A percentile compares a stretch with the other conserved stretches of the same genome.
Conservation (phyloP, 1,284 basidiomycete species). For the Ceratobasidium sp. region DNA sequence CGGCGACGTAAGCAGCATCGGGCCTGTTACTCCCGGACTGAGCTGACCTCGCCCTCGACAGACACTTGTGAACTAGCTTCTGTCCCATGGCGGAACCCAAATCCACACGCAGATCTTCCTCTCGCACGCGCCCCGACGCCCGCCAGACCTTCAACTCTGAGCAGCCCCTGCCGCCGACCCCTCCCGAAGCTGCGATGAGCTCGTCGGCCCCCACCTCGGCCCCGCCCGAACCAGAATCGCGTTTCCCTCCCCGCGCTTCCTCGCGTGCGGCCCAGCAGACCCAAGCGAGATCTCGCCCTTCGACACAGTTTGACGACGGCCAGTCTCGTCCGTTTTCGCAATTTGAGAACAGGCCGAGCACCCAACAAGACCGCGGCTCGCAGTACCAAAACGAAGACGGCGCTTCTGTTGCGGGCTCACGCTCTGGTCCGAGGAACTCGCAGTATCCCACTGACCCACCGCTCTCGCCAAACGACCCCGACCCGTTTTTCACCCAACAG, state of each 20-base stretch:
- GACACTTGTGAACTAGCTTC: not conserved
- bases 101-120: conserved; percentile 23
- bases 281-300: not conserved
- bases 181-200: conserved; percentile 16
- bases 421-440: conserved; percentile 7
- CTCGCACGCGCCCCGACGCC: not conserved
- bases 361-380: conserved; percentile 14
- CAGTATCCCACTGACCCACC: conserved; percentile 23
- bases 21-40: conserved; percentile 12
- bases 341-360: conserved; percentile 21
- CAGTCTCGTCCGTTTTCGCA: conserved; percentile 20
- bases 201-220: not conserved
- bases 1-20: conserved; percentile 4
- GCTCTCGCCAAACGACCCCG: conserved; percentile 24
- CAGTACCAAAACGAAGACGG: conserved; percentile 21
- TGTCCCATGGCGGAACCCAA: conserved; percentile 23
- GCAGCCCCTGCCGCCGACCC: not conserved
- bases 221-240: conserved; percentile 20
- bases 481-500: conserved; percentile 33
- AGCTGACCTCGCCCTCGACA: conserved; percentile 1
- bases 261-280: conserved; percentile 1
- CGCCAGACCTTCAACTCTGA: conserved; percentile 11
- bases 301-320: conserved; percentile 5
- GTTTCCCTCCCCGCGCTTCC: conserved; percentile 12
- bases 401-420: conserved; percentile 28